Evolutionary conservation across 306 rosid species (phyloP), one percentile per base, ranked within the genome.

Genomic region (Gastrolobium villosum): DNA sequence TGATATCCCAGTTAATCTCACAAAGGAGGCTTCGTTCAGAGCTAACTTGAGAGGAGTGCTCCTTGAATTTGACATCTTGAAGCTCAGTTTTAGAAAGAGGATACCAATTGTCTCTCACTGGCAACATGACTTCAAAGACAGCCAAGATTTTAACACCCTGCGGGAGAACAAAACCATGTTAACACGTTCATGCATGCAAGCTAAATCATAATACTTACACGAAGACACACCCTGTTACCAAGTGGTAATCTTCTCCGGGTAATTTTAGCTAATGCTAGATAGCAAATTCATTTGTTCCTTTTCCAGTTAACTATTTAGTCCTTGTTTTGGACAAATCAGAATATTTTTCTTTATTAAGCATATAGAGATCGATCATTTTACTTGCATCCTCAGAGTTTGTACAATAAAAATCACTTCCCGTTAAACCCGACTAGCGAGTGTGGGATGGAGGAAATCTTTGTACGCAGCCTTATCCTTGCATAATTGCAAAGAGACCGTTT

Each of bases 1-100:
- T 60, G 39, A 82, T 48, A 79, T 83, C 72, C 75, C 66, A 76
- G 50, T 78, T 78, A 45, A 45, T 64, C 32, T 9, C 30, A 31
- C 2, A 43, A 43, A 9, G 39, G 37, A 69, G 31, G 35, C 63
- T 69, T 35, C 44, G 0, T 6, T 30, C 76, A 56, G 50, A 32
- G 76, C 50, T 67, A 46, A 57, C 34, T 35, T 46, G 76, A 78
- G 32, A 54, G 13, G 8, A 20, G 37, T 75, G 57, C 41, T 54
- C 57, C 66, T 35, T 64, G 73, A 76, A 49, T 64, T 63, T 40
- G 53, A 20, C 50, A 75, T 43, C 55, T 43, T 59, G 34, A 73
- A 57, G 34, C 68, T 73, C 68, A 30, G 32, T 30, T 41, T 41
- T n/a, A 43, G 68, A 40, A 40, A 28, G 11, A 44, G 31, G 5